Evolutionary conservation across 495 filamentous ascomycete genomes (phyloP), one percentile per base, ranked within the genome.

Genomic region (Cercophora sp.): DNA sequence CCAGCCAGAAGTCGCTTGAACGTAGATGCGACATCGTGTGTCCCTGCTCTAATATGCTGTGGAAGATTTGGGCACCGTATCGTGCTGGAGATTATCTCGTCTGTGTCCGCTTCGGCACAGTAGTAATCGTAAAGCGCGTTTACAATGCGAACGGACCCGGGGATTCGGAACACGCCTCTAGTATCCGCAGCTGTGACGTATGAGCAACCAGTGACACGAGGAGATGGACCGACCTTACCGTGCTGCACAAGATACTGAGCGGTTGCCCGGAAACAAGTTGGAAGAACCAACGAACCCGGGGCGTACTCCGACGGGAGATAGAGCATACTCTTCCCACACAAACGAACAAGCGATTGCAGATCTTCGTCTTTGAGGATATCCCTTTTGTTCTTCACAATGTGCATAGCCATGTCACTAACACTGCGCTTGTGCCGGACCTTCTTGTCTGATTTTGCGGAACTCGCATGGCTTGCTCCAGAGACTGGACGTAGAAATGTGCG

Each of bases 201-300:
- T 5, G 8, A 23, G n/a, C n/a, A 19, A 29, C 5, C 26, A 22
- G 9, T 15, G 9, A 9, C n/a, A 8, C 6, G n/a, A 8, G 8
- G 4, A 5, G 15, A 1, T 8, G 22, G 24, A 25, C 25, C 19
- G 0, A 2, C 5, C 80, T 61, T 66, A 90, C 88, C 83, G 69
- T 86, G 74, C 58, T 79, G 77, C 8, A 81, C 70, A 27, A 93
- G 69, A 66, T 83, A 85, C 41, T 79, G 77, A 31, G 81, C 79
- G 6, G 83, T 84, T 10, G 85, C 86, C 29, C 87, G 85, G 48
- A 92, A 80, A 58, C 86, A 90, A 4, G 85, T 85, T 5, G 88
- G 88, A 9, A 93, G 70, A 15, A 79, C 70, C 46, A 90, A 70
- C 19, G 79, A 77, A 3, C 75, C 72, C 6, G 87, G 80, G 13